Conservation (phyloP, 2,329 filamentous ascomycete genomes). For the Truncatella angustata region DNA sequence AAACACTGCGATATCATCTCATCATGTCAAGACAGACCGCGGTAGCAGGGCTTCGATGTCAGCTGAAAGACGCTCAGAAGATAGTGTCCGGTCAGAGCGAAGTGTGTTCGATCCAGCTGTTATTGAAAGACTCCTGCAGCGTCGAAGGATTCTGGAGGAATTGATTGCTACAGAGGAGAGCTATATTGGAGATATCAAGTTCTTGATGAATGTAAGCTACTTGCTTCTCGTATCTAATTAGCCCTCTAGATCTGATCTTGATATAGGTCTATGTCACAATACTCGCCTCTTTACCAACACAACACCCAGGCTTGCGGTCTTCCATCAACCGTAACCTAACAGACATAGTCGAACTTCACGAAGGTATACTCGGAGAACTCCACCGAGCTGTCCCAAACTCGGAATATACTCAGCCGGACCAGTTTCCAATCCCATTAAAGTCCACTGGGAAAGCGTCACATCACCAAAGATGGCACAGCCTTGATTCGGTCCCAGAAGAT, state of each 20-base stretch:
- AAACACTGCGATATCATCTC: constrained; percentile 48
- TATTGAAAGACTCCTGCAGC: constrained; percentile 69
- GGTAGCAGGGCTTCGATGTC: constrained; percentile 62
- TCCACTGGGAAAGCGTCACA: constrained; percentile 32
- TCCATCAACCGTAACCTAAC: constrained; percentile 78
- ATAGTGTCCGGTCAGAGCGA: constrained; percentile 60
- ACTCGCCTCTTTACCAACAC: constrained; percentile 65
- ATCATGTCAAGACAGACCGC: constrained; percentile 58
- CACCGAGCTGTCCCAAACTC: constrained; percentile 69
- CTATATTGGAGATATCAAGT: constrained; percentile 84
- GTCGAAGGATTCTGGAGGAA: constrained; percentile 80
- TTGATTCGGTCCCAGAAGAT: constrained; percentile 45
- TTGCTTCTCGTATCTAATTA: background rate
- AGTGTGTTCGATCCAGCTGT: constrained; percentile 62
- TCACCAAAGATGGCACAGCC: constrained; percentile 43
- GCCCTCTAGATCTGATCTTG: constrained; percentile 18
- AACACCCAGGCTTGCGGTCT: constrained; percentile 62
- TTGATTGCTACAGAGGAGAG: constrained; percentile 82
- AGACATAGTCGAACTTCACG: constrained; percentile 79
- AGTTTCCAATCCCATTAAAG: constrained; percentile 19
- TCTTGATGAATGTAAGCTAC: constrained; percentile 72
- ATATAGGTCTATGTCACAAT: constrained; percentile 71
- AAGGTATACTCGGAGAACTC: constrained; percentile 74
- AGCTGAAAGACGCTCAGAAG: constrained; percentile 61
- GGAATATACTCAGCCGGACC: constrained; percentile 52